Evolutionary conservation across 495 filamentous ascomycete genomes (phyloP).

Genomic region (Bathelium albidoporum): DNA sequence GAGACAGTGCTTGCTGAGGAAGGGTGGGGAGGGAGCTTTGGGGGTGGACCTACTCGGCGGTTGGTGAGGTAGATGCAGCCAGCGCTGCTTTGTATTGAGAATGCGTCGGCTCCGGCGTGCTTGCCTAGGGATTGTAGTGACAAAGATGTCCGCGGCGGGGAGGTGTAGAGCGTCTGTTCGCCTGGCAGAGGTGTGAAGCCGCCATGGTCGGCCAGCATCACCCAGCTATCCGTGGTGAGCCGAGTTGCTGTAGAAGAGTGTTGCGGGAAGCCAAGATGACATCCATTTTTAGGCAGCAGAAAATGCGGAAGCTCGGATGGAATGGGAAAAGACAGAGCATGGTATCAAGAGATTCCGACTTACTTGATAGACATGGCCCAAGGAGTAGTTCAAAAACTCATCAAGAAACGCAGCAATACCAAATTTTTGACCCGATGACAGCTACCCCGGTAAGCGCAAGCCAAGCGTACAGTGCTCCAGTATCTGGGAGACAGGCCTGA

Average conservation of each 20-base stretch:
- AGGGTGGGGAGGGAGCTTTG: constrained; percentile 3
- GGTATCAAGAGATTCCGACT: not conserved
- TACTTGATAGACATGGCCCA: constrained; percentile 17
- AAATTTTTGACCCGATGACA: too few relatives aligned
- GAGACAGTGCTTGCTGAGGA: too few relatives aligned
- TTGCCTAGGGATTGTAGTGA: constrained; percentile 50
- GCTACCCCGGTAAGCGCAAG: too few relatives aligned
- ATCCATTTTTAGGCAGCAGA: not conserved
- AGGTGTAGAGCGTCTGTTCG: constrained; percentile 59
- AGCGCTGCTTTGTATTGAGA: constrained; percentile 47
- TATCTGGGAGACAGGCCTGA: too few relatives aligned
- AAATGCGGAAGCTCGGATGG: not conserved
- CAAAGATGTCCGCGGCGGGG: constrained; percentile 59
- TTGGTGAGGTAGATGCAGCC: constrained; percentile 77
- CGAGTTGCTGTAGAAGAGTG: constrained; percentile 16
- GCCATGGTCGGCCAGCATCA: constrained; percentile 59
- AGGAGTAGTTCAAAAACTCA: too few relatives aligned
- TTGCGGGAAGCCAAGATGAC: constrained; percentile 3
- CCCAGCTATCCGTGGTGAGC: constrained; percentile 49
- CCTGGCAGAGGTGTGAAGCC: constrained; percentile 60
- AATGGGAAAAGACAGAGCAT: not conserved
- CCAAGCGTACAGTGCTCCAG: too few relatives aligned
- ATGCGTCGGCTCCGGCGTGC: constrained; percentile 45
- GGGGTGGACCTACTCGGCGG: constrained; percentile 54
- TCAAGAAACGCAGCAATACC: too few relatives aligned